phyloP scores from a whole-genome alignment of 2,329 filamentous ascomycete genomes.

The Ambrosiella cleistominuta region DNA sequence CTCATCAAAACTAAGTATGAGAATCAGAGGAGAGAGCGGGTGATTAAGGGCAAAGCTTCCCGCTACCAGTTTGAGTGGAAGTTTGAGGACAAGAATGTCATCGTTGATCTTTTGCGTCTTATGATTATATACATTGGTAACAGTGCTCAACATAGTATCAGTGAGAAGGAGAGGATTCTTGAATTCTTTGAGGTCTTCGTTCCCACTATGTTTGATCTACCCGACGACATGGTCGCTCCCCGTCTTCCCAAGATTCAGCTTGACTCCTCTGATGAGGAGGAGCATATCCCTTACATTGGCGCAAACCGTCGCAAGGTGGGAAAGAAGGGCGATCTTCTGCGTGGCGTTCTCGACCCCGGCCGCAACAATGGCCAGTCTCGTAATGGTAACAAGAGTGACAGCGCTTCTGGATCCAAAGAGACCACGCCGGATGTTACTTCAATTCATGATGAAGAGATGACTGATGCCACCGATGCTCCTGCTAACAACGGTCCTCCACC shows the following conservation, averaged over 20 bases:
- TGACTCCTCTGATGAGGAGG: constrained; percentile 58
- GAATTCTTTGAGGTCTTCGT: constrained; percentile 65
- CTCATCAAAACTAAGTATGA: constrained; percentile 87
- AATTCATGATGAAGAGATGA: constrained; percentile 54
- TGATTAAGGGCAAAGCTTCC: constrained; percentile 40
- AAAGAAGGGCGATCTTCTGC: constrained; percentile 65
- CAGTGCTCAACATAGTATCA: constrained; percentile 51
- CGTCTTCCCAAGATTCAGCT: constrained; percentile 51
- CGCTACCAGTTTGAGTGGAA: constrained; percentile 60
- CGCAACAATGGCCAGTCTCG: constrained; percentile 54
- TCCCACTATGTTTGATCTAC: constrained; percentile 57
- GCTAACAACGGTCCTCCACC: constrained; percentile 31
- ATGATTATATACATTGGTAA: constrained; percentile 48
- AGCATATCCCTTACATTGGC: constrained; percentile 48
- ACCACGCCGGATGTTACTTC: constrained; percentile 69
- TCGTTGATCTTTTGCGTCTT: constrained; percentile 43
- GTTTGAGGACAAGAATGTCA: constrained; percentile 53
- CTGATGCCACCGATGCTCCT: constrained; percentile 36
- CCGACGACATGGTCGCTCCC: constrained; percentile 50
- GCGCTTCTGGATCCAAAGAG: constrained; percentile 66
- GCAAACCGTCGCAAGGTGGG: constrained; percentile 48
- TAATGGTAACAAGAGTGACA: constrained; percentile 56
- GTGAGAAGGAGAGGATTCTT: constrained; percentile 56
- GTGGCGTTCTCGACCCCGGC: constrained; percentile 66
- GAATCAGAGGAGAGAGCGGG: constrained; percentile 61